phyloP scores from a whole-genome alignment of 768 basidiomycete genomes.

The Agrocybe chaxingu region DNA sequence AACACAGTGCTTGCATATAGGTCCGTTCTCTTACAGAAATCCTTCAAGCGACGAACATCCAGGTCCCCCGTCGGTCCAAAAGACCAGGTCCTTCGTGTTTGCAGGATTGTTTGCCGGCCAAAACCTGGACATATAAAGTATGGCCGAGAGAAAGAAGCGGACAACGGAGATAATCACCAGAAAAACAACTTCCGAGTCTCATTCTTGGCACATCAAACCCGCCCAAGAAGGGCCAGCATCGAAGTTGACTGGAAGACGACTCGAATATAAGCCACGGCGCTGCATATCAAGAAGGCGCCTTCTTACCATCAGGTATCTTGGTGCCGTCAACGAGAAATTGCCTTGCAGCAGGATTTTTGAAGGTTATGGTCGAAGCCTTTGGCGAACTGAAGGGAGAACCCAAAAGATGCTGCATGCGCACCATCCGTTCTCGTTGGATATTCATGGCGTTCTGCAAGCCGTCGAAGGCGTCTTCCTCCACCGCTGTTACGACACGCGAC shows the following conservation, averaged over 20 bases:
- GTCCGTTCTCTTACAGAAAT: conserved; percentile 64
- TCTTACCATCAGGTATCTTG: conserved; percentile 38
- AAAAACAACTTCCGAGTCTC: conserved; percentile 62
- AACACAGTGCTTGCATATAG: conserved; percentile 35
- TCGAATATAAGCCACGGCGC: conserved; percentile 11
- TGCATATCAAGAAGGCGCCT: neutral
- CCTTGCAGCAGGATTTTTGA: conserved; percentile 58
- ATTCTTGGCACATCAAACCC: conserved; percentile 49
- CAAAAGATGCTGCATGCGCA: conserved; percentile 35
- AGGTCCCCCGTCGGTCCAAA: conserved; percentile 65
- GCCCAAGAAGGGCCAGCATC: conserved; percentile 71
- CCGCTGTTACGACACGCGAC: conserved; percentile 11
- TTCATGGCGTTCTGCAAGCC: conserved; percentile 40
- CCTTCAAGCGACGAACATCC: conserved; percentile 71
- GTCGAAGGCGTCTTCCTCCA: conserved; percentile 24
- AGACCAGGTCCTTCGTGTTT: conserved; percentile 57
- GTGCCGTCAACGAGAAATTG: conserved; percentile 46
- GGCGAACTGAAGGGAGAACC: conserved; percentile 21
- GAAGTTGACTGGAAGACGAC: conserved; percentile 46
- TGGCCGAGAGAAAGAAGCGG: neutral
- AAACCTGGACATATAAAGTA: conserved; percentile 43
- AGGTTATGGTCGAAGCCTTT: conserved; percentile 45
- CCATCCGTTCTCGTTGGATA: conserved; percentile 46
- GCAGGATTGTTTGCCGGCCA: conserved; percentile 64
- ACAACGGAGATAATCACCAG: conserved; percentile 22